Evolutionary conservation across 345 rosid species (phyloP).

Genomic region (Tarenaya hassleriana): DNA sequence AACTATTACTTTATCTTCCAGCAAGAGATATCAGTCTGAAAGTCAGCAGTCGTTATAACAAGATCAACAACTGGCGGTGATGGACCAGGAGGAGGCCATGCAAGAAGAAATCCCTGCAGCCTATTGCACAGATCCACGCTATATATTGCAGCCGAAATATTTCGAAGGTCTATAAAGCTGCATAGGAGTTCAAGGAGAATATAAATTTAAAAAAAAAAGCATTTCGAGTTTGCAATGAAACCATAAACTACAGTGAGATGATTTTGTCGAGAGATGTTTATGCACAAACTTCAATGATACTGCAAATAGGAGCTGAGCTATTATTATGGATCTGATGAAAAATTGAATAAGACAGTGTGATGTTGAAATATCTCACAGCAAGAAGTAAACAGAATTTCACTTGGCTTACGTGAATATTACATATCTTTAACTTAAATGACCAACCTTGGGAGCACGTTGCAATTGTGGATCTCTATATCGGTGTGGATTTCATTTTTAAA

Average conservation of each 20-base stretch:
- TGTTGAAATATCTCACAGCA: neutral
- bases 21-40: slow-evolving; percentile 77
- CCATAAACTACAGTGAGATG: too few species aligned
- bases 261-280: too few species aligned
- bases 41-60: slow-evolving; percentile 83
- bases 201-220: slow-evolving; percentile 18
- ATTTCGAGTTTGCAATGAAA: neutral
- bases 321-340: neutral
- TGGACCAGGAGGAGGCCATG: slow-evolving; percentile 90
- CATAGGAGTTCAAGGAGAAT: slow-evolving; percentile 28
- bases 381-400: slow-evolving; percentile 3
- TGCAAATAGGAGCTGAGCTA: neutral
- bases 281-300: neutral
- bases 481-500: slow-evolving; percentile 69
- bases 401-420: neutral
- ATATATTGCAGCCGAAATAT: slow-evolving; percentile 74
- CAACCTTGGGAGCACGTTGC: slow-evolving; percentile 78
- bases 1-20: slow-evolving; percentile 61
- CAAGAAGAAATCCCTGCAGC: slow-evolving; percentile 64
- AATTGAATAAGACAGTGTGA: too few species aligned
- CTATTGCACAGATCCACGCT: slow-evolving; percentile 80
- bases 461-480: slow-evolving; percentile 78
- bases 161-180: slow-evolving; percentile 93
- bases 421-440: slow-evolving; percentile 8
- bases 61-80: slow-evolving; percentile 78